These are phyloP conservation scores for Ajuga reptans DNA, from an alignment of 305 asterid species.

Conservation along the genomic window DNA sequence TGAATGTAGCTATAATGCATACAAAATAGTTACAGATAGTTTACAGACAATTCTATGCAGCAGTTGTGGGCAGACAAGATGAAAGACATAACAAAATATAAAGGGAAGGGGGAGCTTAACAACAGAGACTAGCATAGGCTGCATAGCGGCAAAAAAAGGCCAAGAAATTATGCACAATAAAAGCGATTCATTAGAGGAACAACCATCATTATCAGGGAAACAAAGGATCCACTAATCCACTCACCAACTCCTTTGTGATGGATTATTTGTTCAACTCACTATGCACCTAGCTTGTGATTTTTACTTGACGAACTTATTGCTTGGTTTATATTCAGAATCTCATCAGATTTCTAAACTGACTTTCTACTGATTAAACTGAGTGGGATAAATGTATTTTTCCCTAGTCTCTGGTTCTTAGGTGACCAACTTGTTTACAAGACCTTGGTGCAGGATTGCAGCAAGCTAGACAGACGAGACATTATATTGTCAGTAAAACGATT, in stretches of 20 bases:
- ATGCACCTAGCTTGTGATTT: not conserved
- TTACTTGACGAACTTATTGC: not conserved
- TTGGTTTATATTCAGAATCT: not conserved
- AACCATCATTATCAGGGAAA: conserved; percentile 3
- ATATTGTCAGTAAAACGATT: not conserved
- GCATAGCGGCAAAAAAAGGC: not conserved
- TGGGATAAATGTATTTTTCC: not conserved
- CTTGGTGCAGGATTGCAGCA: not conserved
- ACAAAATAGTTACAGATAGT: not conserved
- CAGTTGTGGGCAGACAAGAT: not conserved
- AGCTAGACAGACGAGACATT: not conserved
- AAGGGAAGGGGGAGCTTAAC: not conserved
- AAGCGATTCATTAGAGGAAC: not conserved
- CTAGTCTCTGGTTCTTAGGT: not conserved
- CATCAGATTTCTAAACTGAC: conserved; percentile 10
- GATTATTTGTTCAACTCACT: not conserved
- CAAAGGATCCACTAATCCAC: conserved; percentile 3
- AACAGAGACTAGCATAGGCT: not conserved
- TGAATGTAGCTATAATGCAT: conserved; percentile 1
- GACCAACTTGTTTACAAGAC: conserved; percentile 2
- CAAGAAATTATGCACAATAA: not conserved
- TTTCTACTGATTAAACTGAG: not conserved
- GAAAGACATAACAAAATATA: not conserved
- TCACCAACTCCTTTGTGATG: not conserved
- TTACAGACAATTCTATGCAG: not conserved